Evolutionary conservation across 345 rosid species (phyloP), one percentile per base, ranked within the genome.

Genomic region (Abelmoschus esculentus): DNA sequence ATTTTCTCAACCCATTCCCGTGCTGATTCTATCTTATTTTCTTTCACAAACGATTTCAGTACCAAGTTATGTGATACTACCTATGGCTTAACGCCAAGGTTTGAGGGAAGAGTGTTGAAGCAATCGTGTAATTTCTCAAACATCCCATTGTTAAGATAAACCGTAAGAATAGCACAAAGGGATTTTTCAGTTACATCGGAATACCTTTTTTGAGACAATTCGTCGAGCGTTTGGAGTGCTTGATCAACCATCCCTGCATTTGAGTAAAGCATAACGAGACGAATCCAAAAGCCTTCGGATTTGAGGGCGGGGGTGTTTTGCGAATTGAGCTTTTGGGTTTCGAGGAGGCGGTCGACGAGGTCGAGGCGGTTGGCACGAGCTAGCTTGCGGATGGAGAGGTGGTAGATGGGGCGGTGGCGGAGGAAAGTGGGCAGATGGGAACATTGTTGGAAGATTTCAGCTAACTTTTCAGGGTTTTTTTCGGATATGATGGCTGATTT

Each of bases 371-470:
- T 61, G 17, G 82, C 77, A 0, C 69, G 70, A 44, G 73, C 77
- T 59, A 79, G 82, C 73, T 76, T 76, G 67, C 70, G 62, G 75
- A 79, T 67, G 70, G 82, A 76, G 77, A 70, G 47, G 28, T 66
- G 73, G 73, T 73, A 79, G 46, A 73, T 69, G 57, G 77, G 80
- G 58, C 82, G 82, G 67, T 79, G 80, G 75, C 79, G 82, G 74
- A 56, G 73, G 75, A 79, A 73, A 64, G 77, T 73, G 46, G 82
- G 71, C 71, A 61, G 49, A 26, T 59, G 72, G 17, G 77, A 62
- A 28, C 69, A 72, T 36, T 73, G 66, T 15, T 73, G 50, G 74
- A 79, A 76, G 18, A 76, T 69, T 14, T 70, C 32, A 22, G 77
- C 76, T 44, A 79, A 55, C 54, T 70, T 73, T 56, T 79, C 82